phyloP scores from a whole-genome alignment of 2,329 filamentous ascomycete species.

The Hypomyces rosellus region DNA sequence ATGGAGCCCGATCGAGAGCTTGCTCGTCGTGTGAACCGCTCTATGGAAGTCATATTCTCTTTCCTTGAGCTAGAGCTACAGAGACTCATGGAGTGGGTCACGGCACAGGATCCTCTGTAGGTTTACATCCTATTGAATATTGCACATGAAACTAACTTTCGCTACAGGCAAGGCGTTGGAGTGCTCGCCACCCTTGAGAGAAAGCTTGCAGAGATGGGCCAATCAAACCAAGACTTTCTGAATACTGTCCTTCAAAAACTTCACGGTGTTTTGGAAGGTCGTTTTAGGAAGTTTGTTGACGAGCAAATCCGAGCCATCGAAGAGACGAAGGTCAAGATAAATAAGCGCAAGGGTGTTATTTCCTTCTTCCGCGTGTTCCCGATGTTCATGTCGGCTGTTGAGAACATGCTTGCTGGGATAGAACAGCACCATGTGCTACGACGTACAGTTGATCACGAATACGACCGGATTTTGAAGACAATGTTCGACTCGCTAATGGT shows the following conservation, averaged over 20 bases:
- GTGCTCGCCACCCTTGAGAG: slow-evolving; percentile 75
- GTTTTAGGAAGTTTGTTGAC: slow-evolving; percentile 85
- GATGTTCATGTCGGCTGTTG: slow-evolving; percentile 71
- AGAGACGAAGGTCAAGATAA: slow-evolving; percentile 97
- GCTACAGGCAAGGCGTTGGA: slow-evolving; percentile 73
- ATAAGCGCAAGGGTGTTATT: slow-evolving; percentile 96
- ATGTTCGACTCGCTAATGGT: slow-evolving; percentile 98
- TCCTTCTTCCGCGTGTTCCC: slow-evolving; percentile 93
- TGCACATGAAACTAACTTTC: slow-evolving; percentile 11
- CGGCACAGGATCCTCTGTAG: slow-evolving; percentile 74
- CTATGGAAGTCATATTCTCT: slow-evolving; percentile 83
- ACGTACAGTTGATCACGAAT: slow-evolving; percentile 76
- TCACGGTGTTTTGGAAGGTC: slow-evolving; percentile 63
- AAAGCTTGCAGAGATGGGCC: slow-evolving; percentile 70
- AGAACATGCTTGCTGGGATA: slow-evolving; percentile 67
- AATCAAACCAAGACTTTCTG: slow-evolving; percentile 90
- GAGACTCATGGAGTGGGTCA: slow-evolving; percentile 74
- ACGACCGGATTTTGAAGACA: slow-evolving; percentile 79
- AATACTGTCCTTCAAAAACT: slow-evolving; percentile 73
- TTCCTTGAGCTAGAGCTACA: slow-evolving; percentile 77
- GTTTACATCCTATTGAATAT: slow-evolving; percentile 27
- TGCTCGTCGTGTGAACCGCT: slow-evolving; percentile 74
- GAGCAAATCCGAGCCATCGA: slow-evolving; percentile 94
- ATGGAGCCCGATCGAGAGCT: slow-evolving; percentile 86
- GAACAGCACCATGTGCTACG: slow-evolving; percentile 59